Conservation (phyloP, 1,284 basidiomycete species). For the Leccinum fallax region DNA sequence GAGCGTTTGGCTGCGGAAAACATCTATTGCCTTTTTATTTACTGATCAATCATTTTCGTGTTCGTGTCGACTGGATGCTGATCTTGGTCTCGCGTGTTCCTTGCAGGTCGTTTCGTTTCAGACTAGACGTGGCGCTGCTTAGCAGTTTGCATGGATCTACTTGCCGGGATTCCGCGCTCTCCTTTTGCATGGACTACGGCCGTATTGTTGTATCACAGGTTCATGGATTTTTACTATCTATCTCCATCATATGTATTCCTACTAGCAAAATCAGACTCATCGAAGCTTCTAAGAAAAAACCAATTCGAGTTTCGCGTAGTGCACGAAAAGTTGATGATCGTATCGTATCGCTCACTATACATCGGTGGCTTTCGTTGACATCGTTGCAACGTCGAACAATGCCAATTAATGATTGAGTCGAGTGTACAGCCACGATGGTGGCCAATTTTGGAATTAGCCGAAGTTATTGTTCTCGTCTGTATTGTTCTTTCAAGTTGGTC, state of each 20-base stretch:
- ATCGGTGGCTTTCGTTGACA: not conserved
- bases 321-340: not conserved
- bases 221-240: slow-evolving; percentile 5
- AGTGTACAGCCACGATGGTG: slow-evolving; percentile 20
- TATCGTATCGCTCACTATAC: not conserved
- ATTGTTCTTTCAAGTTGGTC: slow-evolving; percentile 26
- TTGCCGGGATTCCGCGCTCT: not conserved
- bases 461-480: slow-evolving; percentile 32
- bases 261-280: slow-evolving; percentile 1
- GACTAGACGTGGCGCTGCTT: not conserved
- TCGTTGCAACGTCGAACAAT: not conserved
- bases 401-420: not conserved
- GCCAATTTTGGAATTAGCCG: slow-evolving; percentile 8
- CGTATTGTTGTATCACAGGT: slow-evolving; percentile 15
- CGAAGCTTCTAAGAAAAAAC: not conserved
- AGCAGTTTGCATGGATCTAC: not conserved
- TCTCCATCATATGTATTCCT: slow-evolving; percentile 12
- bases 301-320: not conserved
- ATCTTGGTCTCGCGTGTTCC: slow-evolving; percentile 2
- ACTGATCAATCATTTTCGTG: slow-evolving; percentile 19
- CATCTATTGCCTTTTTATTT: slow-evolving; percentile 32
- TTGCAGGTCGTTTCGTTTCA: slow-evolving; percentile 1
- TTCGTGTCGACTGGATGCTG: slow-evolving; percentile 2
- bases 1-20: slow-evolving; percentile 36
- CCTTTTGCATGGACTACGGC: slow-evolving; percentile 18